A percentile compares a stretch with the other conserved stretches of the same genome.
phyloP scores from a whole-genome alignment of 805 yeast genomes.

The Teunomyces tritomae region DNA sequence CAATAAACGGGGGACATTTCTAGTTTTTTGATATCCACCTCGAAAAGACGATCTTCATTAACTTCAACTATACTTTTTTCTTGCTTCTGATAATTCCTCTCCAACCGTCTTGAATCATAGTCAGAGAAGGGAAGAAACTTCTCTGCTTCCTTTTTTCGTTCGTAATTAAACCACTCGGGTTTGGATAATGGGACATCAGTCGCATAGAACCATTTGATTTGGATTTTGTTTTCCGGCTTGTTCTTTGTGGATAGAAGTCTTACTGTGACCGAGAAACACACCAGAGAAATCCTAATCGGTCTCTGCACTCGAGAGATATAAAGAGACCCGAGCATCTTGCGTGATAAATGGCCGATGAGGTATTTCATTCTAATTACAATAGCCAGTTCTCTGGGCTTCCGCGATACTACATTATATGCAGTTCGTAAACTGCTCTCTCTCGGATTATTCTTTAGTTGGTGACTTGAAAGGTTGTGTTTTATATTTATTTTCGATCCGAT shows the following conservation, averaged over 20 bases:
- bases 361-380: too few relatives aligned
- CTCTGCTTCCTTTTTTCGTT: slow-evolving; percentile 47
- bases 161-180: slow-evolving; percentile 59
- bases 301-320: not conserved
- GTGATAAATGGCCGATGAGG: too few relatives aligned
- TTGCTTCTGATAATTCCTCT: slow-evolving; percentile 39
- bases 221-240: not conserved
- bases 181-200: slow-evolving; percentile 71
- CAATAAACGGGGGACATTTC: slow-evolving; percentile 72
- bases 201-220: slow-evolving; percentile 73
- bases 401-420: not conserved
- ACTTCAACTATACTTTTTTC: slow-evolving; percentile 47
- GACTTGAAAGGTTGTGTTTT: too few relatives aligned
- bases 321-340: not conserved
- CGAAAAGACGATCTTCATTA: slow-evolving; percentile 75
- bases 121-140: slow-evolving; percentile 68
- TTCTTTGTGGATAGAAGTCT: not conserved
- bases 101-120: slow-evolving; percentile 62
- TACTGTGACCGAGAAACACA: not conserved
- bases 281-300: slow-evolving; percentile 5
- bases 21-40: slow-evolving; percentile 59
- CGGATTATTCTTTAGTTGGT: too few relatives aligned
- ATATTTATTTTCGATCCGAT: not conserved
- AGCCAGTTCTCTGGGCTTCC: not conserved
- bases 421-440: not conserved